These are phyloP conservation scores for Orbilia brochopaga DNA, from an alignment of 2,329 filamentous ascomycete genomes.

Conservation along the genomic window DNA sequence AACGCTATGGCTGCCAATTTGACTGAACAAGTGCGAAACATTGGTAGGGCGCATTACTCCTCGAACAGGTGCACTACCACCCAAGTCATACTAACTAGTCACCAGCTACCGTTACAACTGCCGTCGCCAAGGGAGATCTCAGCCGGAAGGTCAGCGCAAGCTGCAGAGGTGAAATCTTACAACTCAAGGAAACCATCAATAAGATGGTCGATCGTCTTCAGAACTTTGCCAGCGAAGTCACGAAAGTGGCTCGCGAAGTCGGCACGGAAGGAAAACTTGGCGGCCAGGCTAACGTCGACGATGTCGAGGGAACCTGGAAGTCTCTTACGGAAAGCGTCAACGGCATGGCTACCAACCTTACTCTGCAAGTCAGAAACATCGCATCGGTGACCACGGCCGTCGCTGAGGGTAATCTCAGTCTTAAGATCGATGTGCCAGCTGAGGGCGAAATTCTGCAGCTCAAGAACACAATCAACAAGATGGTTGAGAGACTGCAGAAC, in stretches of 20 bases:
- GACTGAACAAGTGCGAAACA: constrained; percentile 57
- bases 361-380: constrained; percentile 96
- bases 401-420: constrained; percentile 88
- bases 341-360: constrained; percentile 97
- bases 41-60: constrained; percentile 47
- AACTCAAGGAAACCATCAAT: constrained; percentile 98
- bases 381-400: constrained; percentile 96
- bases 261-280: constrained; percentile 93
- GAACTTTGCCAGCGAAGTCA: constrained; percentile 96
- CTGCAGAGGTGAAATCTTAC: constrained; percentile 87
- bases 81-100: constrained; percentile 5
- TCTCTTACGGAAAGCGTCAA: constrained; percentile 96
- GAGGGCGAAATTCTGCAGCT: constrained; percentile 92
- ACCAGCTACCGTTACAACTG: constrained; percentile 67
- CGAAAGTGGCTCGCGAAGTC: constrained; percentile 86
- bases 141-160: constrained; percentile 96
- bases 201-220: constrained; percentile 98
- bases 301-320: constrained; percentile 96
- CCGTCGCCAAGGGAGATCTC: constrained; percentile 80
- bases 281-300: constrained; percentile 92
- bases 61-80: not conserved
- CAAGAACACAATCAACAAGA: constrained; percentile 97
- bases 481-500: constrained; percentile 97
- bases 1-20: constrained; percentile 57
- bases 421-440: constrained; percentile 93